Conservation (phyloP, 1,284 basidiomycete species). For the Heterobasidion occidentale region DNA sequence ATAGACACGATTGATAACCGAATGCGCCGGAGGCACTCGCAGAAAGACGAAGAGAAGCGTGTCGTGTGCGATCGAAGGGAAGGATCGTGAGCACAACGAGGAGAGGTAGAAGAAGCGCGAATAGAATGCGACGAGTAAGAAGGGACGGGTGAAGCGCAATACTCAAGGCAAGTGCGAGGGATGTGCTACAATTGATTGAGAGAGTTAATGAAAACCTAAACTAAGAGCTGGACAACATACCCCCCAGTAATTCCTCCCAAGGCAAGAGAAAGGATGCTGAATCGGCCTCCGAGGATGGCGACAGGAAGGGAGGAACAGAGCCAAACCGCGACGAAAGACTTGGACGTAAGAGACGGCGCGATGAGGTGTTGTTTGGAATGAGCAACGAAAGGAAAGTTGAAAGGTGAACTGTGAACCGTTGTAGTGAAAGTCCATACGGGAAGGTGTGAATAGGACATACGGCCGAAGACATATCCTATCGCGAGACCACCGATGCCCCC, state of each 20-base stretch:
- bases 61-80: constrained; percentile 36
- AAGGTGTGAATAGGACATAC: constrained; percentile 26
- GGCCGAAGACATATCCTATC: constrained; percentile 50
- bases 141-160: too few species aligned
- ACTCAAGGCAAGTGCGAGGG: constrained; percentile 38
- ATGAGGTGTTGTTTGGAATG: constrained; percentile 42
- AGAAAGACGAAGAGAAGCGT: constrained; percentile 39
- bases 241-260: constrained; percentile 44
- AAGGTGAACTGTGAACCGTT: constrained; percentile 37
- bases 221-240: constrained; percentile 24
- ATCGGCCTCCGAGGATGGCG: constrained; percentile 41
- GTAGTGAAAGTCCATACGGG: constrained; percentile 5
- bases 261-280: constrained; percentile 35
- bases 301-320: constrained; percentile 39
- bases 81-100: constrained; percentile 35
- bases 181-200: constrained; percentile 24
- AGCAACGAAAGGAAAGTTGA: constrained; percentile 52
- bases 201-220: constrained; percentile 5
- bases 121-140: constrained; percentile 42
- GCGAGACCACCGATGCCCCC: constrained; percentile 57
- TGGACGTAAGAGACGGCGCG: constrained; percentile 33
- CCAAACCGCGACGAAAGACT: constrained; percentile 53
- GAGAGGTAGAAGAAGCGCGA: constrained; percentile 40
- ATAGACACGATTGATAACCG: constrained; percentile 44
- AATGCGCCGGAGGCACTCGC: constrained; percentile 50